Percentiles rank a stretch among this genome's conserved stretches.
Evolutionary conservation across 2,329 filamentous ascomycete species (phyloP).

Genomic region (Neobulgaria alba): DNA sequence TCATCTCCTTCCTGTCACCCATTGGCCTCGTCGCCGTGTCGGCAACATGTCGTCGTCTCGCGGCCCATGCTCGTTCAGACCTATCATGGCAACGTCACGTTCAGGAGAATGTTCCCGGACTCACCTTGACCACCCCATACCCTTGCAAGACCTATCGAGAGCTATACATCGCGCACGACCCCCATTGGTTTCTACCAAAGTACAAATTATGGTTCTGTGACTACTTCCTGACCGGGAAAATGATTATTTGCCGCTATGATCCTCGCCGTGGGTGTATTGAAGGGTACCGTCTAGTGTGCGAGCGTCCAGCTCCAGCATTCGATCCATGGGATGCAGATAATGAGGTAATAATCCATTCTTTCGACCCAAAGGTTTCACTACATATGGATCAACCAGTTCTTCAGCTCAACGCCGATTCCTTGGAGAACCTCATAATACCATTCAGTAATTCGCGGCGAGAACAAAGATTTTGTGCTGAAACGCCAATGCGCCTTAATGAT

Average conservation of each 20-base stretch:
- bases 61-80: slow-evolving; percentile 54
- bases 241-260: slow-evolving; percentile 73
- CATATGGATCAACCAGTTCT: slow-evolving; percentile 69
- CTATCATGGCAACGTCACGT: slow-evolving; percentile 64
- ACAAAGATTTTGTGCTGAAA: slow-evolving; percentile 38
- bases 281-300: slow-evolving; percentile 66
- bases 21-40: slow-evolving; percentile 53
- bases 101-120: slow-evolving; percentile 55
- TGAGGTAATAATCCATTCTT: slow-evolving; percentile 61
- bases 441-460: slow-evolving; percentile 15
- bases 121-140: slow-evolving; percentile 42
- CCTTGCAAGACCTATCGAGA: slow-evolving; percentile 58
- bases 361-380: slow-evolving; percentile 60
- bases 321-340: slow-evolving; percentile 57
- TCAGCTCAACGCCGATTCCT: slow-evolving; percentile 35
- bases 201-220: slow-evolving; percentile 85
- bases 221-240: slow-evolving; percentile 59
- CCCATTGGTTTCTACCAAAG: slow-evolving; percentile 75
- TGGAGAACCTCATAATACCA: slow-evolving; percentile 5
- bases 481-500: slow-evolving; percentile 35
- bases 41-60: slow-evolving; percentile 52
- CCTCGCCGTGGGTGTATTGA: slow-evolving; percentile 66
- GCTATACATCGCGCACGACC: slow-evolving; percentile 66
- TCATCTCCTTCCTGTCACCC: slow-evolving; percentile 58
- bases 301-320: slow-evolving; percentile 44